Conservation (phyloP, 345 rosid species). For the Abelmoschus esculentus region DNA sequence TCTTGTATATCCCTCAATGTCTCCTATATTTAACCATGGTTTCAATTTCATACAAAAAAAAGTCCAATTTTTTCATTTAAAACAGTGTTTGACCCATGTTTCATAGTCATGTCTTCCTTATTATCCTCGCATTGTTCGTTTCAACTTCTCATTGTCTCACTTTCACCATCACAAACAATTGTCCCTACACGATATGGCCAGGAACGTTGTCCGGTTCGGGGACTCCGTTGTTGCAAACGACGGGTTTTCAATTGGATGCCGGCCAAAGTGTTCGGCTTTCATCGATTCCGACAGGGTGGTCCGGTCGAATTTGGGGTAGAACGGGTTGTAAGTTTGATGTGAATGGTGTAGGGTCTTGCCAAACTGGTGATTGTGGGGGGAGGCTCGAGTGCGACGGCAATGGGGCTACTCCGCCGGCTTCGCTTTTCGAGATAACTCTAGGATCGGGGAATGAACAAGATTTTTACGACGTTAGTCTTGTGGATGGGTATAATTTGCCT, state of each 20-base stretch:
- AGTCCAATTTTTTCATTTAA: not conserved
- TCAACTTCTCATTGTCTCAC: slow-evolving; percentile 33
- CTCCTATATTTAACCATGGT: not conserved
- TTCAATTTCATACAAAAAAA: not conserved
- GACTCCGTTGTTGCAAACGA: slow-evolving; percentile 54
- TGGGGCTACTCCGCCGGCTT: slow-evolving; percentile 77
- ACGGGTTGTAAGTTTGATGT: slow-evolving; percentile 68
- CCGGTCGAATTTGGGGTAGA: slow-evolving; percentile 89
- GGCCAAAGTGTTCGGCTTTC: slow-evolving; percentile 53
- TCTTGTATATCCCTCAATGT: not conserved
- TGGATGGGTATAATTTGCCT: slow-evolving; percentile 86
- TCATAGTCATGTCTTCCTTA: slow-evolving; percentile 12
- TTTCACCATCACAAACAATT: slow-evolving; percentile 60
- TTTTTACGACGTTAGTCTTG: slow-evolving; percentile 74
- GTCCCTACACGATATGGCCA: slow-evolving; percentile 78
- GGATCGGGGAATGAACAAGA: slow-evolving; percentile 46
- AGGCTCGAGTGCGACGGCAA: slow-evolving; percentile 64
- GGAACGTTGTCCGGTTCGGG: slow-evolving; percentile 82
- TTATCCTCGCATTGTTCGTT: slow-evolving; percentile 29
- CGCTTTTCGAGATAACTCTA: slow-evolving; percentile 77
- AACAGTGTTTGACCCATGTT: not conserved
- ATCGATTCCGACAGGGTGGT: slow-evolving; percentile 67
- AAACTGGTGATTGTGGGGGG: slow-evolving; percentile 77
- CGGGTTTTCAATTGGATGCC: slow-evolving; percentile 57
- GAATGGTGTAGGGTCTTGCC: slow-evolving; percentile 57